A percentile compares a stretch with the other conserved stretches of the same genome.
phyloP scores from a whole-genome alignment of 768 basidiomycete species.

The Hygrocybe punicea region DNA sequence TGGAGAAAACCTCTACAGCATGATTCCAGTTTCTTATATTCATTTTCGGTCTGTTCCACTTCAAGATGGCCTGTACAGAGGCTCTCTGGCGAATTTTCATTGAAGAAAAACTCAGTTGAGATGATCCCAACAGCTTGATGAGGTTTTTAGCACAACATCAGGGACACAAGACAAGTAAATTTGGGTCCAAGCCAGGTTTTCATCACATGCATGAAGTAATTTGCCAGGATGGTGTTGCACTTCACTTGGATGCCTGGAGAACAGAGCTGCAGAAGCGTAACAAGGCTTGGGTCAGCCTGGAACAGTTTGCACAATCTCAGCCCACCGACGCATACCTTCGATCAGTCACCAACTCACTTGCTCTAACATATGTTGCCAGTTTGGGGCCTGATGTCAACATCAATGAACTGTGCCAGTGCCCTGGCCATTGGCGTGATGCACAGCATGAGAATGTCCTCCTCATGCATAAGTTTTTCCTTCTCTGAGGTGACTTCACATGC shows the following conservation, averaged over 20 bases:
- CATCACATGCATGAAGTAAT: slow-evolving; percentile 36
- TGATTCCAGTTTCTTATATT: slow-evolving; percentile 20
- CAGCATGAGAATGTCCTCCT: slow-evolving; percentile 35
- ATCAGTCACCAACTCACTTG: slow-evolving; percentile 22
- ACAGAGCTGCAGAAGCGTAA: slow-evolving; percentile 18
- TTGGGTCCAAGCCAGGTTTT: slow-evolving; percentile 34
- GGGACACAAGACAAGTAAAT: slow-evolving; percentile 33
- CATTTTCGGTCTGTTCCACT: slow-evolving; percentile 20
- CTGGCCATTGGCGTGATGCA: slow-evolving; percentile 25
- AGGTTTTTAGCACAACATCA: slow-evolving; percentile 19
- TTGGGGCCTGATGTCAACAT: neutral
- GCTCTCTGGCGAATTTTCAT: too few relatives aligned
- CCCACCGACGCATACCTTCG: slow-evolving; percentile 27
- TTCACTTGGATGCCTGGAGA: slow-evolving; percentile 21
- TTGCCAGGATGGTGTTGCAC: slow-evolving; percentile 24
- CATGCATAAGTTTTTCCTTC: slow-evolving; percentile 32
- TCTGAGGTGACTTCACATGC: slow-evolving; percentile 39
- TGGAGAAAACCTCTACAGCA: slow-evolving; percentile 15
- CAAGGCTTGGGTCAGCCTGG: slow-evolving; percentile 23
- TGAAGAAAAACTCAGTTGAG: slow-evolving; percentile 9
- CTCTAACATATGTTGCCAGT: slow-evolving; percentile 16
- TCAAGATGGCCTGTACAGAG: too few relatives aligned
- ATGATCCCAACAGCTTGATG: slow-evolving; percentile 20
- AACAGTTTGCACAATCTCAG: slow-evolving; percentile 28
- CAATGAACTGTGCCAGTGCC: neutral